A percentile compares a stretch with the other conserved stretches of the same genome.
Evolutionary conservation across 2,329 filamentous ascomycete genomes (phyloP).

Genomic region (Ampelomyces quisqualis): DNA sequence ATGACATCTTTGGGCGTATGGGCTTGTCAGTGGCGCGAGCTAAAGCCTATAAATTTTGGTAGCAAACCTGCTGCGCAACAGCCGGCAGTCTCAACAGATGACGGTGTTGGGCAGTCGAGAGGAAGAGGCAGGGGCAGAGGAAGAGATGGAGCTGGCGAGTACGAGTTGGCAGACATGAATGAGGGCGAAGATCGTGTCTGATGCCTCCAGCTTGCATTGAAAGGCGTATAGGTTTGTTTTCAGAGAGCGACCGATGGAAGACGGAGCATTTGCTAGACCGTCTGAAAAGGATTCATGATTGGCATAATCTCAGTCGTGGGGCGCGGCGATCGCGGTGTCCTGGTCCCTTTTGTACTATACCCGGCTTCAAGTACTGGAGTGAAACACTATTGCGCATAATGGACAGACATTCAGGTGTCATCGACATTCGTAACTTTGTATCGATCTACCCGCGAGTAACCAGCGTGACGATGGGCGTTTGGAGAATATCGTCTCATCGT

Average conservation of each 20-base stretch:
- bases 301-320: too few relatives aligned
- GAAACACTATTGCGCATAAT: neutral
- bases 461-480: slow-evolving; percentile 24
- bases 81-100: slow-evolving; percentile 24
- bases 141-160: slow-evolving; percentile 50
- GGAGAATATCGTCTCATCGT: slow-evolving; percentile 38
- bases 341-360: slow-evolving; percentile 22
- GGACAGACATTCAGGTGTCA: slow-evolving; percentile 7
- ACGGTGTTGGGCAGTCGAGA: slow-evolving; percentile 43
- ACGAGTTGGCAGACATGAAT: slow-evolving; percentile 52
- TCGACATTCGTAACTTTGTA: slow-evolving; percentile 41
- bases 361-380: slow-evolving; percentile 6
- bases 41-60: slow-evolving; percentile 85
- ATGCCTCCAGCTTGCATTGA: slow-evolving; percentile 30
- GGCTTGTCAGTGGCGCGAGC: slow-evolving; percentile 87
- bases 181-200: slow-evolving; percentile 41
- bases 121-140: slow-evolving; percentile 45
- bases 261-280: too few relatives aligned
- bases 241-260: too few relatives aligned
- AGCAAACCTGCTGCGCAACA: slow-evolving; percentile 48
- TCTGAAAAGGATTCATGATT: too few relatives aligned
- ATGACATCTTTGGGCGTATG: slow-evolving; percentile 78
- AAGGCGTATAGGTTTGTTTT: too few relatives aligned
- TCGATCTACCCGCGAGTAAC: slow-evolving; percentile 37
- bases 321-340: too few relatives aligned